Base-by-base conservation (phyloP, 2,329 filamentous ascomycete species). In the Acarospora socialis region DNA sequence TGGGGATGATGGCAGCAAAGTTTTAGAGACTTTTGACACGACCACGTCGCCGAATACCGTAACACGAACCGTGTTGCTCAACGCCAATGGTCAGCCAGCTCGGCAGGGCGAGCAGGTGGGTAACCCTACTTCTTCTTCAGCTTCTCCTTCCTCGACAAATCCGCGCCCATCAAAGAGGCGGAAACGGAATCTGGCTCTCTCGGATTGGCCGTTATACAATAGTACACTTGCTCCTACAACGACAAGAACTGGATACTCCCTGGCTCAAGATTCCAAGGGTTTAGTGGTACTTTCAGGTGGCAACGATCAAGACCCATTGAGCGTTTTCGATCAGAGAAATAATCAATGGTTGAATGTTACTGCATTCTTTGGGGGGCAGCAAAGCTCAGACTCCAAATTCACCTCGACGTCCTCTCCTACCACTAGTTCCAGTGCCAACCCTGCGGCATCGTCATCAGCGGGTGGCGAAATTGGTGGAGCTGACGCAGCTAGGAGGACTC, bases 311-410 rank as follows among this genome's bases (percentile, higher is more conserved):
- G 68, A 80, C 38, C 67, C 79, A 0, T 49, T 95, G 4, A 72
- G 68, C 41, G 71, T 94, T 37, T 95, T 93, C 54, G 66, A 92
- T 46, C 73, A 74, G 26, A 68, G 65, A 7, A 56, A 71, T 27
- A 93, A 94, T 51, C 60, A 65, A 27, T 95, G 87, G 87, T 55
- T 79, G 14, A 76, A 93, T 48, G 65, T 80, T 1, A 70, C 70
- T 0, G 56, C 66, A 5, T 53, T 81, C 15, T 72, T 92, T 38
- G 61, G 57, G 13, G 63, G 54, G 4, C 50, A 65, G 37, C 56
- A 58, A 39, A 40, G 42, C 21, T 38, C 45, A 18, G 28, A 39
- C 14, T 44, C 40, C n/a, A 44, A 47, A 3, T 44, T 46, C 22
- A 32, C 49, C 44, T 22, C 46, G 2, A 47, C 54, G 5, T 46